Percentiles rank a stretch among this genome's conserved stretches.
Evolutionary conservation across 2,329 filamentous ascomycete genomes (phyloP).

Genomic region (Sarocladium kiliense): DNA sequence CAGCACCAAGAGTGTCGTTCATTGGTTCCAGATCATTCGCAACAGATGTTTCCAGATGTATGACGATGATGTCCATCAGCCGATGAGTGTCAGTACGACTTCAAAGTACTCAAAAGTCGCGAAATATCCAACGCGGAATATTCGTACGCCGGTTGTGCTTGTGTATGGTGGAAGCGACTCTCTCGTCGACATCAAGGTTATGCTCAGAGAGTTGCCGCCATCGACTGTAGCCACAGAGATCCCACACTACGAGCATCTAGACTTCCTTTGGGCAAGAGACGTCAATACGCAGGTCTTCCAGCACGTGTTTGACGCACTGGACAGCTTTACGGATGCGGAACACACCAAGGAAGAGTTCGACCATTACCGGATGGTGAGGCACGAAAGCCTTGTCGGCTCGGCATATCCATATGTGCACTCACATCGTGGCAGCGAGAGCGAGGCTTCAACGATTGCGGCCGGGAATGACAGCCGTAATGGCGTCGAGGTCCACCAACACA

Average conservation of each 20-base stretch:
- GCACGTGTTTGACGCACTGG: slow-evolving; percentile 84
- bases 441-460: slow-evolving; percentile 25
- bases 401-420: slow-evolving; percentile 20
- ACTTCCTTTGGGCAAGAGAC: slow-evolving; percentile 91
- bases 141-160: slow-evolving; percentile 89
- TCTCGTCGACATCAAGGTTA: slow-evolving; percentile 86
- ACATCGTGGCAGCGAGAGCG: slow-evolving; percentile 30
- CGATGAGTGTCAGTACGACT: slow-evolving; percentile 62
- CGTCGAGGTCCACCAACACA: background rate
- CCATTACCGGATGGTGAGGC: slow-evolving; percentile 47
- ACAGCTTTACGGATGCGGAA: slow-evolving; percentile 58
- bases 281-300: slow-evolving; percentile 81
- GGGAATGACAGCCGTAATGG: slow-evolving; percentile 21
- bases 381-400: slow-evolving; percentile 42
- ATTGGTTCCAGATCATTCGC: slow-evolving; percentile 99
- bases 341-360: slow-evolving; percentile 58
- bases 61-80: slow-evolving; percentile 85
- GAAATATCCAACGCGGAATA: slow-evolving; percentile 93
- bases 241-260: slow-evolving; percentile 90
- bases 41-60: slow-evolving; percentile 98
- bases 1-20: slow-evolving; percentile 92
- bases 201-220: slow-evolving; percentile 80
- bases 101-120: slow-evolving; percentile 93
- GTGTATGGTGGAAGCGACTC: slow-evolving; percentile 94
- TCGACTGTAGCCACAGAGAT: slow-evolving; percentile 85